Percentiles rank a stretch among this genome's conserved stretches.
These are phyloP conservation scores for Talaromyces trachyspermus DNA, from an alignment of 495 filamentous ascomycete genomes.

Conservation along the genomic window DNA sequence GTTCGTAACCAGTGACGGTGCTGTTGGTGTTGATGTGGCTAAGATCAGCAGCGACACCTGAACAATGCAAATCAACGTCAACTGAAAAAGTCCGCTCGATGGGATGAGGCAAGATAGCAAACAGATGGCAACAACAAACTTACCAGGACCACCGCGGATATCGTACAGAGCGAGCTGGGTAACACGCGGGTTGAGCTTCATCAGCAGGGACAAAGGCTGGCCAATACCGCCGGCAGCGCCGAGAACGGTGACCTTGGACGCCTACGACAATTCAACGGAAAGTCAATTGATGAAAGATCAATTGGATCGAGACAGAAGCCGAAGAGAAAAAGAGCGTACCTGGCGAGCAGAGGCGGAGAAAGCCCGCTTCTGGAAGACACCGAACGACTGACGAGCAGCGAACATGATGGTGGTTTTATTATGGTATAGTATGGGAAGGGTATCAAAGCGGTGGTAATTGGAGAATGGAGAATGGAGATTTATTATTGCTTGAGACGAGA, in stretches of 20 bases:
- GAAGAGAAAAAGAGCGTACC: slow-evolving; percentile 45
- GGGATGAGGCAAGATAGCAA: not conserved
- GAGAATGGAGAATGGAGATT: slow-evolving; percentile 1
- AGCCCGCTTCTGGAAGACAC: slow-evolving; percentile 71
- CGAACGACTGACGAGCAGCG: slow-evolving; percentile 62
- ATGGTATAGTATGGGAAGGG: too few relatives aligned
- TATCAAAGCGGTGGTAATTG: too few relatives aligned
- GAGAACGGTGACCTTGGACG: slow-evolving; percentile 93
- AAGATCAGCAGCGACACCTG: slow-evolving; percentile 96
- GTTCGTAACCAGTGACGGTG: slow-evolving; percentile 81
- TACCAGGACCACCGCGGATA: slow-evolving; percentile 90
- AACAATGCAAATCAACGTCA: not conserved
- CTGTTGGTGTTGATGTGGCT: slow-evolving; percentile 99
- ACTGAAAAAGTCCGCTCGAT: not conserved
- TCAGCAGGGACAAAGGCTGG: slow-evolving; percentile 91
- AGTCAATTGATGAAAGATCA: slow-evolving; percentile 19
- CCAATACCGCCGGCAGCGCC: slow-evolving; percentile 97
- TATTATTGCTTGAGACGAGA: too few relatives aligned
- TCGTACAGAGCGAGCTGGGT: slow-evolving; percentile 93
- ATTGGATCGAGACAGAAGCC: not conserved
- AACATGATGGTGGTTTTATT: slow-evolving; percentile 63
- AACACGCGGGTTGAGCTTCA: slow-evolving; percentile 96
- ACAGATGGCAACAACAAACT: too few relatives aligned
- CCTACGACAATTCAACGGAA: slow-evolving; percentile 43
- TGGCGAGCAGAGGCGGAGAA: slow-evolving; percentile 90